phyloP scores from a whole-genome alignment of 345 rosid species.

The Raphanus sativus region DNA sequence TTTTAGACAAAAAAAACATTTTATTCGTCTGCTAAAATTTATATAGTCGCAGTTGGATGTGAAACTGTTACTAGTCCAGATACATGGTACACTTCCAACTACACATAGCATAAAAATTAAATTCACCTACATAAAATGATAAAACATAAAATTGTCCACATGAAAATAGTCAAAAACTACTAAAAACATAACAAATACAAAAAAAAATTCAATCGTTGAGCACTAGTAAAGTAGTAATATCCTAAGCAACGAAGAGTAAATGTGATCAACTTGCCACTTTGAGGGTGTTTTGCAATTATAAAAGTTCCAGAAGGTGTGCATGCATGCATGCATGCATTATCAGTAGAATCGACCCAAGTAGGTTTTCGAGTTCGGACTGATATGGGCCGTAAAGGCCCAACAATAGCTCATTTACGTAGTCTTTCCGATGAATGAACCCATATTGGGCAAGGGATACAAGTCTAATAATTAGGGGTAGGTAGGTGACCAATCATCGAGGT shows the following conservation, averaged over 20 bases:
- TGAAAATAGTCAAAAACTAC: background rate
- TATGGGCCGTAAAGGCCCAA: background rate
- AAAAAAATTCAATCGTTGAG: background rate
- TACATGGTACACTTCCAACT: background rate
- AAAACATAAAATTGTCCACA: background rate
- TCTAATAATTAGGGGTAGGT: background rate
- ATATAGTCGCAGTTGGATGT: background rate
- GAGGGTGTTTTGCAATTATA: background rate
- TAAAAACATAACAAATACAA: no score
- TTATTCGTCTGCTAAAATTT: background rate
- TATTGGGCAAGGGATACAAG: background rate
- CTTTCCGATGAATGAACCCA: background rate
- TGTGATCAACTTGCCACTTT: background rate
- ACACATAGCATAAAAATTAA: background rate
- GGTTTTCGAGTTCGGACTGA: background rate
- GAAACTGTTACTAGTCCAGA: background rate
- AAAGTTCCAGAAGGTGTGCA: background rate
- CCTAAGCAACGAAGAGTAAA: background rate
- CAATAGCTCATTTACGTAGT: background rate
- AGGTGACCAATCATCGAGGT: background rate
- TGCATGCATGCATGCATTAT: background rate
- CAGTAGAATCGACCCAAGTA: background rate
- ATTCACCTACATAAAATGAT: background rate
- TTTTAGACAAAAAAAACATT: no score
- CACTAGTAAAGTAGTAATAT: no score